Evolutionary conservation across 441 rosid species (phyloP).

Genomic region (Aquilaria agallochum): DNA sequence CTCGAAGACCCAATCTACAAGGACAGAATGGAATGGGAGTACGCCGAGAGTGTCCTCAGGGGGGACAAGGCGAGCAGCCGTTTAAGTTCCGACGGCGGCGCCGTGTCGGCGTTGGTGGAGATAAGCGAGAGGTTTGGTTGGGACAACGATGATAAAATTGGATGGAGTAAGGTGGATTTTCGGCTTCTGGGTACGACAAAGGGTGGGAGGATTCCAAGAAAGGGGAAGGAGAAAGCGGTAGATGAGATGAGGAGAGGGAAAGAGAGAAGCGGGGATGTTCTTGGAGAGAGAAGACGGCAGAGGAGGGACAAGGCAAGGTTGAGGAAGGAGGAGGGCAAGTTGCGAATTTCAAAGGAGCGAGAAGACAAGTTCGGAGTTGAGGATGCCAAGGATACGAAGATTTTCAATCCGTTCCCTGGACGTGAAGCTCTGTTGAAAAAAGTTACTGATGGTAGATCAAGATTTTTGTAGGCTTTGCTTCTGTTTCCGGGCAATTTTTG

Average conservation of each 20-base stretch:
- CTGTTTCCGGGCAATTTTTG: too few species aligned
- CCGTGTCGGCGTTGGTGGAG: slow-evolving; percentile 54
- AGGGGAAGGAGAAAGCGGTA: slow-evolving; percentile 1
- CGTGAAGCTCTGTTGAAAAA: slow-evolving; percentile 53
- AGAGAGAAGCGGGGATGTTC: slow-evolving; percentile 8
- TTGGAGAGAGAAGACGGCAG: slow-evolving; percentile 24
- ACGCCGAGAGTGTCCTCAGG: slow-evolving; percentile 42
- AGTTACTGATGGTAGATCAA: slow-evolving; percentile 25
- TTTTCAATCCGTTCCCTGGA: slow-evolving; percentile 58
- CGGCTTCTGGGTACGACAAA: slow-evolving; percentile 71
- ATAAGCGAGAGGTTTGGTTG: slow-evolving; percentile 78
- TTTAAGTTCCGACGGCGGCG: slow-evolving; percentile 13
- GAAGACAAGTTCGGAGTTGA: slow-evolving; percentile 21
- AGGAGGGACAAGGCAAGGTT: slow-evolving; percentile 26
- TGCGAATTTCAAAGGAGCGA: slow-evolving; percentile 9
- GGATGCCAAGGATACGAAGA: slow-evolving; percentile 21
- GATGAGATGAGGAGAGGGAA: slow-evolving; percentile 10
- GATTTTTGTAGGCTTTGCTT: slow-evolving; percentile 10
- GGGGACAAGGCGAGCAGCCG: slow-evolving; percentile 33
- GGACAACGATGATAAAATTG: slow-evolving; percentile 65
- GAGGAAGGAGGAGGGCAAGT: slow-evolving; percentile 19
- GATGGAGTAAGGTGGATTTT: slow-evolving; percentile 60
- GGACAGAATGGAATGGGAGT: slow-evolving; percentile 82
- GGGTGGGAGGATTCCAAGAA: slow-evolving; percentile 75
- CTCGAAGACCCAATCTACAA: slow-evolving; percentile 58